A percentile compares a stretch with the other conserved stretches of the same genome.
phyloP scores from a whole-genome alignment of 2,329 filamentous ascomycete species.

The Fusarium sublunatum region DNA sequence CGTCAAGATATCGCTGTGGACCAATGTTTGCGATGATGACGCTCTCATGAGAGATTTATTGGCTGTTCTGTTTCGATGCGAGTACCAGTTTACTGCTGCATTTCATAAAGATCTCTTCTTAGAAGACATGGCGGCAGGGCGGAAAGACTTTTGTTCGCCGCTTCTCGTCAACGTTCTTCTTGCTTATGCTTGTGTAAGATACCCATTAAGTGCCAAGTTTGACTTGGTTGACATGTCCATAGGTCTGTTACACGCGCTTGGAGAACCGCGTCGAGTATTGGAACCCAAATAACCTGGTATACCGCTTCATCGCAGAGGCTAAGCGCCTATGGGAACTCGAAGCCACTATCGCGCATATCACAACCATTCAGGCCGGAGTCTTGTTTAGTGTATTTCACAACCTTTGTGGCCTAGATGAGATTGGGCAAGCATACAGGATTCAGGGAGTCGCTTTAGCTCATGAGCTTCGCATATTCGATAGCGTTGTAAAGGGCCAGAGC shows the following conservation, averaged over 20 bases:
- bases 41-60: constrained; percentile 51
- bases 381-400: constrained; percentile 50
- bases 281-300: constrained; percentile 50
- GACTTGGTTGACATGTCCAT: background rate
- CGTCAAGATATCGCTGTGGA: constrained; percentile 52
- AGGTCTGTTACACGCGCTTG: constrained; percentile 49
- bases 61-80: constrained; percentile 46
- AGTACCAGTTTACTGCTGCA: constrained; percentile 51
- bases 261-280: constrained; percentile 51
- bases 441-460: constrained; percentile 50
- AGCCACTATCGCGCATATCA: constrained; percentile 43
- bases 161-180: constrained; percentile 55
- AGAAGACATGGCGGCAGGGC: constrained; percentile 51
- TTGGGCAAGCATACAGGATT: constrained; percentile 51
- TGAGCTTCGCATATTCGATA: constrained; percentile 49
- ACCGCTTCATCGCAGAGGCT: constrained; percentile 54
- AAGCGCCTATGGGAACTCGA: constrained; percentile 55
- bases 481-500: constrained; percentile 8
- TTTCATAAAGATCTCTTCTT: constrained; percentile 57
- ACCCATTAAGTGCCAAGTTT: rapidly evolving
- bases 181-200: constrained; percentile 52
- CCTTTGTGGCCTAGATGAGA: constrained; percentile 52
- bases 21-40: constrained; percentile 51
- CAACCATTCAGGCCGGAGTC: constrained; percentile 52
- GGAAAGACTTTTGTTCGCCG: constrained; percentile 52